A percentile compares a stretch with the other conserved stretches of the same genome.
These are phyloP conservation scores for Pyrenophora graminea DNA, from an alignment of 2,329 filamentous ascomycete species.

Conservation along the genomic window DNA sequence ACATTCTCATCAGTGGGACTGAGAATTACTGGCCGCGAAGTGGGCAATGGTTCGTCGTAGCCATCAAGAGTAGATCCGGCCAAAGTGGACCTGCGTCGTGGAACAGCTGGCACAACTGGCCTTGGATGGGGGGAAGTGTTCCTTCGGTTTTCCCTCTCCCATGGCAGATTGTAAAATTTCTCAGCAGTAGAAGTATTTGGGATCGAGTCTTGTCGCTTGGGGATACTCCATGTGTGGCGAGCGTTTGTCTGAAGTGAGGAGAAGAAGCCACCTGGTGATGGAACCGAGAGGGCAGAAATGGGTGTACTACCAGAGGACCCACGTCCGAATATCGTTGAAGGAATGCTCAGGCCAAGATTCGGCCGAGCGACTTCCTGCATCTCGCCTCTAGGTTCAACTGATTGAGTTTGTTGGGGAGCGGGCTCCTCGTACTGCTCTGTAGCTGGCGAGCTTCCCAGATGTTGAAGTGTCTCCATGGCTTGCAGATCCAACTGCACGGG, in stretches of 20 bases:
- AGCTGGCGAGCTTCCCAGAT: slow-evolving; percentile 56
- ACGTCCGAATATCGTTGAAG: slow-evolving; percentile 29
- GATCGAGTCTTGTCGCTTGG: slow-evolving; percentile 49
- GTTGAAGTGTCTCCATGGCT: slow-evolving; percentile 78
- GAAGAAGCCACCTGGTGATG: slow-evolving; percentile 91
- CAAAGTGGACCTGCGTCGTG: slow-evolving; percentile 31
- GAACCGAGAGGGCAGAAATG: slow-evolving; percentile 82
- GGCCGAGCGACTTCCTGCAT: slow-evolving; percentile 63
- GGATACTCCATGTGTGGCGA: slow-evolving; percentile 79
- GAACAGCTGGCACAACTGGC: slow-evolving; percentile 22
- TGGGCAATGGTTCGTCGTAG: slow-evolving; percentile 36
- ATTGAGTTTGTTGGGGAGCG: slow-evolving; percentile 32
- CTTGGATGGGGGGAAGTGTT: slow-evolving; percentile 28
- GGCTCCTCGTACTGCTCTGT: slow-evolving; percentile 26
- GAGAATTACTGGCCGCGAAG: slow-evolving; percentile 37
- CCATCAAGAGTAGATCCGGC: slow-evolving; percentile 43
- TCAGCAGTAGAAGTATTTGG: slow-evolving; percentile 91
- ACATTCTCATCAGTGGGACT: slow-evolving; percentile 45
- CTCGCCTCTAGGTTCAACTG: slow-evolving; percentile 58
- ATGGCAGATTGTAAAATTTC: slow-evolving; percentile 86
- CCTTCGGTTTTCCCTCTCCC: slow-evolving; percentile 56
- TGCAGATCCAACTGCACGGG: slow-evolving; percentile 70
- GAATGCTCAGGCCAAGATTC: slow-evolving; percentile 49
- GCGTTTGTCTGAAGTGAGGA: slow-evolving; percentile 76
- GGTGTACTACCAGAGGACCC: slow-evolving; percentile 58